Evolutionary conservation across 2,329 filamentous ascomycete species (phyloP), one percentile per base, ranked within the genome.

Genomic region (Colletotrichum kahawae): DNA sequence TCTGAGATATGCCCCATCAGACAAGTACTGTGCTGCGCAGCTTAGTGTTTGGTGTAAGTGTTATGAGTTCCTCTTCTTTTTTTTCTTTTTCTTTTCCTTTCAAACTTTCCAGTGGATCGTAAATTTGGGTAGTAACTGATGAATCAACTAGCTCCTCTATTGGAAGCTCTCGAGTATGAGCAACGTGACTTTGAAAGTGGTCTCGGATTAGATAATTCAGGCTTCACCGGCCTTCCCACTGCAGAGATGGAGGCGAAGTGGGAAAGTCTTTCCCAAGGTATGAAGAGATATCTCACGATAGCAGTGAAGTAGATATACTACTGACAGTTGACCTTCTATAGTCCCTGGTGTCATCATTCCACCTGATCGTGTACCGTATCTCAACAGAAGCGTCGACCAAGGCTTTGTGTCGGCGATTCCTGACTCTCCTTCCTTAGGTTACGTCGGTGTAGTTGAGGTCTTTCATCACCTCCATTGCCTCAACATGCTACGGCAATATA

Each of bases 11-110:
- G 12, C 18, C 10, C 67, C 67, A 10, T 70, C 67, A 63, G 67
- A 70, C 6, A 63, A 6, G 24, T 51, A 63, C 10, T 70, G 67
- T 27, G 67, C 67, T 36, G 16, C 57, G 16, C 36, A 64, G 29
- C 67, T 70, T 2, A 63, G 67, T n/a, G 10, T 70, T 8, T 70
- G 67, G 67, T 70, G 67, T 70, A 70, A 48, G 63, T 66, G 18
- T 14, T 14, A 51, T n/a, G n/a, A 48, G 43, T 18, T 21, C 18
- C 5, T 48, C 10, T 48, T 48, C n/a, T 48, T 48, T 10, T 51
- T 51, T 6, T 14, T 43, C 33, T 24, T 27, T 13, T 43, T 27
- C 14, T 43, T 24, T 24, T n/a, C 12, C 7, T 63, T n/a, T n/a
- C 63, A 21, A 12, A 51, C 16, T 21, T 33, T 3, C 12, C 27